A percentile compares a stretch with the other conserved stretches of the same genome.
phyloP scores from a whole-genome alignment of 306 rosid species.

The Acacia confusa region DNA sequence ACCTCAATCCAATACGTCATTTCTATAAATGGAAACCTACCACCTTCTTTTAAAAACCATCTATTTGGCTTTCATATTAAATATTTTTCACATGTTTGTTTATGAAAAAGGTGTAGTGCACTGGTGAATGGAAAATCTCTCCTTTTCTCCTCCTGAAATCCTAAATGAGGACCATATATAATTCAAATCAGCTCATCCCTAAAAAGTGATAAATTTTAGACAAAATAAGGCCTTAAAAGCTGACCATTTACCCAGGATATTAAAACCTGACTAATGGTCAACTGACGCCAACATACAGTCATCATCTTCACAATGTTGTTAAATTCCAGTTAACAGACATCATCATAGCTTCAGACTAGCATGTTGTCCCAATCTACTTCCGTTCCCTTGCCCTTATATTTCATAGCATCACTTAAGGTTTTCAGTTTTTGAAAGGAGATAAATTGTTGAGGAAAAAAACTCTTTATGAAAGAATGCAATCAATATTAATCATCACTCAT shows the following conservation, averaged over 20 bases:
- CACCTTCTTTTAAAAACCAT: background rate
- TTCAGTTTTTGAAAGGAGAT: background rate
- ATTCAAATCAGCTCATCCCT: background rate
- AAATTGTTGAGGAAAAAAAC: background rate
- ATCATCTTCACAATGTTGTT: conserved; percentile 3
- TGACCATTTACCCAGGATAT: background rate
- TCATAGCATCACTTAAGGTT: conserved; percentile 24
- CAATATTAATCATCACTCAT: conserved; percentile 13
- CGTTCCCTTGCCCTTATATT: conserved; percentile 4
- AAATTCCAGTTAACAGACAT: conserved; percentile 16
- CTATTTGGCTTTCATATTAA: background rate
- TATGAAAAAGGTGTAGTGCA: background rate
- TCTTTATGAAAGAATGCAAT: background rate
- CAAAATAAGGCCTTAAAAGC: conserved; percentile 23
- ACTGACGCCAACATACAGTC: background rate
- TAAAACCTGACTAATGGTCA: too few relatives aligned
- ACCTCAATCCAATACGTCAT: background rate
- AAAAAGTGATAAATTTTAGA: background rate
- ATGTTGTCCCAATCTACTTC: conserved; percentile 15
- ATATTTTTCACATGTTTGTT: background rate
- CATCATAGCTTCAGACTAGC: conserved; percentile 5
- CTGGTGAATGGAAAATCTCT: background rate
- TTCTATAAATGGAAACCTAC: background rate
- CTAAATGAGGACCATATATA: background rate
- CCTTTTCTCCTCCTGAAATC: background rate